These are phyloP conservation scores for Dacryopinax spathularia DNA, from an alignment of 768 basidiomycete species.

Conservation along the genomic window DNA sequence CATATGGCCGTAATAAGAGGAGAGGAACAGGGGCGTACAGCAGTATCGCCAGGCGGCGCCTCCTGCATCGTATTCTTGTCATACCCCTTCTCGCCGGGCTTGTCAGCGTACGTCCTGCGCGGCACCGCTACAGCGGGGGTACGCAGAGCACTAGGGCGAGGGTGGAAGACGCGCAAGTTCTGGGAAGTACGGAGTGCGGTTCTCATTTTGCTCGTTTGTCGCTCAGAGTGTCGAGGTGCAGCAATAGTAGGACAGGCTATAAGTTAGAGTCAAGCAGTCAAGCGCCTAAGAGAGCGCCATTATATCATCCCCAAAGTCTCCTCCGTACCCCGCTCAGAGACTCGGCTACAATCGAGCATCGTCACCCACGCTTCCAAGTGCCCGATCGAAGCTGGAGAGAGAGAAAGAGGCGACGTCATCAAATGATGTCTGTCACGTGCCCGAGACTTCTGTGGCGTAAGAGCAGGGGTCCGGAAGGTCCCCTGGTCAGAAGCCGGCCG, in stretches of 20 bases:
- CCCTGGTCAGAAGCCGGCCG: not conserved
- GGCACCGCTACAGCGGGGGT: not conserved
- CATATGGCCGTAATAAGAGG: not conserved
- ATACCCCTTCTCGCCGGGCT: not conserved
- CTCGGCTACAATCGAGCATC: too few relatives aligned
- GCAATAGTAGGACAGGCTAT: not conserved
- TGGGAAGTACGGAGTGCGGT: not conserved
- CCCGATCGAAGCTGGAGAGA: not conserved
- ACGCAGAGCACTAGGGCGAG: not conserved
- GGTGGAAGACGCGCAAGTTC: not conserved
- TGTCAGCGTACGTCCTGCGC: not conserved
- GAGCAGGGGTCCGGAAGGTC: not conserved
- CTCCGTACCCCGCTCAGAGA: too few relatives aligned
- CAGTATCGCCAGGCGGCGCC: not conserved
- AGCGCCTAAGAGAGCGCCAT: too few relatives aligned
- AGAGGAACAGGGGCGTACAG: not conserved
- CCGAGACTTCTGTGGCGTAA: too few relatives aligned
- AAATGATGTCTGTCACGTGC: not conserved
- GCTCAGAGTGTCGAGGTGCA: not conserved
- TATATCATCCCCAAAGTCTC: not conserved
- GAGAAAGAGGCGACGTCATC: not conserved
- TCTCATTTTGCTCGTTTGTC: not conserved
- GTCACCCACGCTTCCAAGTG: not conserved
- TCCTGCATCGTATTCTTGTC: not conserved
- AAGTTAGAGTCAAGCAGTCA: too few relatives aligned